Percentiles rank a stretch among this genome's conserved stretches.
phyloP scores from a whole-genome alignment of 345 rosid species.

The Salix purpurea region DNA sequence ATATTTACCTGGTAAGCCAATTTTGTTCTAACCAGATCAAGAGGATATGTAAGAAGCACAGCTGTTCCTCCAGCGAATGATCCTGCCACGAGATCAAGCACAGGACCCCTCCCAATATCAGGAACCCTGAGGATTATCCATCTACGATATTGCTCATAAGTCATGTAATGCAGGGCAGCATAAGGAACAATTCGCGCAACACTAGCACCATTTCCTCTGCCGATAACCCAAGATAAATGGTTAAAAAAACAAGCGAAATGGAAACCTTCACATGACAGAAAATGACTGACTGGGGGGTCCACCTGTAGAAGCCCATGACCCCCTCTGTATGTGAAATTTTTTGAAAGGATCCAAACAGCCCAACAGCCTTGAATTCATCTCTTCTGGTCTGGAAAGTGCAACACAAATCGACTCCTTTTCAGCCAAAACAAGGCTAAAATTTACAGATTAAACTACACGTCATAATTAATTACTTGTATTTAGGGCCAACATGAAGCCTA shows the following conservation, averaged over 20 bases:
- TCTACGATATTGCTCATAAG: constrained; percentile 86
- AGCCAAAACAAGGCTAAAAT: background rate
- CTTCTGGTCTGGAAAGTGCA: constrained; percentile 66
- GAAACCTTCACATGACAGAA: constrained; percentile 2
- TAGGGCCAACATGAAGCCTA: background rate
- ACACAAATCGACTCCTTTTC: constrained; percentile 16
- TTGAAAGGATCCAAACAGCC: constrained; percentile 60
- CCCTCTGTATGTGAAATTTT: constrained; percentile 83
- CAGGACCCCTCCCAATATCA: constrained; percentile 66
- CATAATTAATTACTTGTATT: background rate
- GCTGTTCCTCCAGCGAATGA: constrained; percentile 93
- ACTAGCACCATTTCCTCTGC: constrained; percentile 90
- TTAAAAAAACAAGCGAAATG: background rate
- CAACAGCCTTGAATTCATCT: constrained; percentile 67
- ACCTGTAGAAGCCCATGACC: constrained; percentile 86
- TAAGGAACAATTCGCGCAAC: constrained; percentile 91
- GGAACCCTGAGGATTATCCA: constrained; percentile 71
- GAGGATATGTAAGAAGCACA: constrained; percentile 87
- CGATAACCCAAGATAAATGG: constrained; percentile 14
- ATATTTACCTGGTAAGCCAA: constrained; percentile 80
- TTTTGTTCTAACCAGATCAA: constrained; percentile 80
- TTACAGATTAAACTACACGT: background rate
- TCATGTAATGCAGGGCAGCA: constrained; percentile 94
- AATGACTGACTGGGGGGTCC: constrained; percentile 17
- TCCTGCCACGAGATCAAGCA: constrained; percentile 88